These are phyloP conservation scores for Vigna angularis DNA, from an alignment of 306 rosid genomes.

Conservation along the genomic window DNA sequence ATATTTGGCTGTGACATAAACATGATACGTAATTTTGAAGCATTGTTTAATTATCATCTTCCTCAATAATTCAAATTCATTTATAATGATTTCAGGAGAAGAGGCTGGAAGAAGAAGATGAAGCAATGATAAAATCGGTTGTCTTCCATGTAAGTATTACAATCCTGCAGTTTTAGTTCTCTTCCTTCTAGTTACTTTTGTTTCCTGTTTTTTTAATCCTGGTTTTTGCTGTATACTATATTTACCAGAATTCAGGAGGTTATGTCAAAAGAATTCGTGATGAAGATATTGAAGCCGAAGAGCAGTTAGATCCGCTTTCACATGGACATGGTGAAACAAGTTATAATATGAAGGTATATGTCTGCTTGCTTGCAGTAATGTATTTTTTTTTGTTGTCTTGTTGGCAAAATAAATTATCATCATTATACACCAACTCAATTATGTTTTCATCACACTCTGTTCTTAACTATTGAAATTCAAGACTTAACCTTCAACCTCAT, in stretches of 20 bases:
- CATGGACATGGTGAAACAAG: conserved; percentile 48
- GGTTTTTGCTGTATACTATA: conserved; percentile 25
- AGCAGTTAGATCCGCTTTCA: conserved; percentile 39
- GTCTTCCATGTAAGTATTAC: conserved; percentile 63
- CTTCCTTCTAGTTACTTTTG: background rate
- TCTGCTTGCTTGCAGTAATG: background rate
- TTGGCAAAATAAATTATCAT: conserved; percentile 1
- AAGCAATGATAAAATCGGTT: conserved; percentile 76
- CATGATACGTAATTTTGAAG: background rate
- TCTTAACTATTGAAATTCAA: conserved; percentile 1
- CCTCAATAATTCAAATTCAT: conserved; percentile 11
- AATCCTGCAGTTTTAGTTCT: background rate
- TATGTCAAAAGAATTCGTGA: conserved; percentile 65
- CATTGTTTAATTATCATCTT: background rate
- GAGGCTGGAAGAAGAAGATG: conserved; percentile 87
- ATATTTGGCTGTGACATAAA: background rate
- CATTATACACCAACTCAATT: conserved; percentile 7
- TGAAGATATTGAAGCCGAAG: conserved; percentile 73
- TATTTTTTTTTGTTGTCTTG: conserved; percentile 35
- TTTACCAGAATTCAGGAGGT: conserved; percentile 63
- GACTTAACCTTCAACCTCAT: background rate
- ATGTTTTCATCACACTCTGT: background rate
- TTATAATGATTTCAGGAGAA: conserved; percentile 61
- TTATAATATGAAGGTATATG: conserved; percentile 54
- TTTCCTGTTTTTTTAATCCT: conserved; percentile 16